Evolutionary conservation across 2,329 filamentous ascomycete species (phyloP).

Genomic region (Fusarium fujikuroi): DNA sequence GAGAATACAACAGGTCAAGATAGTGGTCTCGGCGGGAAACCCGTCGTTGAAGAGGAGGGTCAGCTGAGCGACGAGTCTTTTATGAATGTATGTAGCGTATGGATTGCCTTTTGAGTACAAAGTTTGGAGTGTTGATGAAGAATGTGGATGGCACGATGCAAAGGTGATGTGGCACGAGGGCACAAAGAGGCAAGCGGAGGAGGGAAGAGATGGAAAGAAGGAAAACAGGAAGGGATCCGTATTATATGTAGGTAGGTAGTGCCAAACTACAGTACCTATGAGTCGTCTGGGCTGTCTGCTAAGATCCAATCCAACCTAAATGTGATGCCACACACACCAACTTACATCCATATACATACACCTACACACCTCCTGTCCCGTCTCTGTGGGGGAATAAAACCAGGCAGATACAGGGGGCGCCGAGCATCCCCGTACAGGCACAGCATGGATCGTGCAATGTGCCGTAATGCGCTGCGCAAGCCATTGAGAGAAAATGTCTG

Average conservation of each 20-base stretch:
- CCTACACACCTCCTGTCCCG: conserved; percentile 13
- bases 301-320: conserved; percentile 26
- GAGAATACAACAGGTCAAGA: conserved; percentile 12
- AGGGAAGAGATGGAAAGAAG: conserved; percentile 10
- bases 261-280: background rate
- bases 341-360: conserved; percentile 11
- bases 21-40: conserved; percentile 18
- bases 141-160: conserved; percentile 4
- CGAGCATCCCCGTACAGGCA: conserved; percentile 35
- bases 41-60: conserved; percentile 26
- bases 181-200: conserved; percentile 3
- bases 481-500: conserved; percentile 29
- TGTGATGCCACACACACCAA: conserved; percentile 36
- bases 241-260: conserved; percentile 16
- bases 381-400: conserved; percentile 30
- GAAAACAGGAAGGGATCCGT: conserved; percentile 9
- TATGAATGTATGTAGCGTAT: conserved; percentile 26
- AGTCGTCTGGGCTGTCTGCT: conserved; percentile 12
- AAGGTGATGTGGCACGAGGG: background rate
- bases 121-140: conserved; percentile 28
- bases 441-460: conserved; percentile 17
- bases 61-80: conserved; percentile 25
- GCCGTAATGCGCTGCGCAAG: conserved; percentile 18
- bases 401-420: conserved; percentile 35
- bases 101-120: conserved; percentile 4